These are phyloP conservation scores for Xylariaceae sp. DNA, from an alignment of 2,329 filamentous ascomycete genomes.

Conservation along the genomic window DNA sequence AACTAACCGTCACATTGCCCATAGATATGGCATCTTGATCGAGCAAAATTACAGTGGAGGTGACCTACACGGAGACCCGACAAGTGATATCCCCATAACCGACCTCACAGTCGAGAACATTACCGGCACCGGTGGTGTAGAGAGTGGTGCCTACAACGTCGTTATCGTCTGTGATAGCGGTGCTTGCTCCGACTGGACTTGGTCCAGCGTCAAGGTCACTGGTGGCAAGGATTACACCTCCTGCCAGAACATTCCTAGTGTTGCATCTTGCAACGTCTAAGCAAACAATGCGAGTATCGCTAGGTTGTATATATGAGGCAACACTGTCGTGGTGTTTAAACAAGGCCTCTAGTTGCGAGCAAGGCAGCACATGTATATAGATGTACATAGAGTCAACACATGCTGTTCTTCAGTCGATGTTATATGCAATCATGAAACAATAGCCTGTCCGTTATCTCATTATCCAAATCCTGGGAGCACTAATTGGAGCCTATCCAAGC, in stretches of 20 bases:
- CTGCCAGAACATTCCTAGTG: slow-evolving; percentile 59
- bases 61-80: slow-evolving; percentile 47
- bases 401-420: no score
- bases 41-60: slow-evolving; percentile 63
- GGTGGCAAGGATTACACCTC: slow-evolving; percentile 44
- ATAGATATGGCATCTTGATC: slow-evolving; percentile 61
- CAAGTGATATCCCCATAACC: slow-evolving; percentile 54
- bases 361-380: no score
- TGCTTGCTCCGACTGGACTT: slow-evolving; percentile 17
- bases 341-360: no score
- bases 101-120: slow-evolving; percentile 53
- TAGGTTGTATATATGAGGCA: no score
- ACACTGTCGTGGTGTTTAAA: no score
- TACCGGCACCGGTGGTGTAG: neutral
- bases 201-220: slow-evolving; percentile 12
- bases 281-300: no score
- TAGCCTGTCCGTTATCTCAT: no score
- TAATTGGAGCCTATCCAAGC: no score
- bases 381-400: no score
- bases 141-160: slow-evolving; percentile 16
- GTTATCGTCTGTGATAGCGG: slow-evolving; percentile 13
- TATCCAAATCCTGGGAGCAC: no score
- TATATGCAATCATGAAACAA: no score
- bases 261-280: slow-evolving; percentile 6
- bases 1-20: neutral